phyloP scores from a whole-genome alignment of 2,329 filamentous ascomycete species.

The Penicillium sp. region DNA sequence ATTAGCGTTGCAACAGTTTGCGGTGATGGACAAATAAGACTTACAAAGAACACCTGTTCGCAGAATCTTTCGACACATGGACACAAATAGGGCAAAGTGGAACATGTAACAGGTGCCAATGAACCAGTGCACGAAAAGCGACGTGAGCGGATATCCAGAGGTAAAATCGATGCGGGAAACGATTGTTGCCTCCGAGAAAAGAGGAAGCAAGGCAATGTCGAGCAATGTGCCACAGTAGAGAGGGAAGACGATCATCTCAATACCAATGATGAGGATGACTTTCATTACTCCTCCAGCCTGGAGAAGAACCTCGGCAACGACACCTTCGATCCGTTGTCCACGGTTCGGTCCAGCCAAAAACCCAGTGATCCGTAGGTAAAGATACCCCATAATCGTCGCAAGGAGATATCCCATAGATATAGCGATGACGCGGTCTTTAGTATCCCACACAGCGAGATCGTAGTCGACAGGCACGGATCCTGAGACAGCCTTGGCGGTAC shows the following conservation, averaged over 20 bases:
- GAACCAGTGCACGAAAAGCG: slow-evolving; percentile 97
- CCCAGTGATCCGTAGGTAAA: slow-evolving; percentile 74
- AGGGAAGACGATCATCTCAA: slow-evolving; percentile 97
- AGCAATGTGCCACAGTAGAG: slow-evolving; percentile 92
- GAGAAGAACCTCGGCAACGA: slow-evolving; percentile 75
- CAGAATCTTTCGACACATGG: slow-evolving; percentile 98
- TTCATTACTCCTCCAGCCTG: slow-evolving; percentile 98
- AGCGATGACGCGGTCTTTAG: slow-evolving; percentile 68
- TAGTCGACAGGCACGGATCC: slow-evolving; percentile 49
- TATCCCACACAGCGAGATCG: slow-evolving; percentile 66
- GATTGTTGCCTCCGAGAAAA: slow-evolving; percentile 80
- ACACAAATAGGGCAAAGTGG: slow-evolving; percentile 96
- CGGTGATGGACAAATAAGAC: slow-evolving; percentile 33
- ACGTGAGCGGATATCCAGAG: slow-evolving; percentile 76
- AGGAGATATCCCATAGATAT: slow-evolving; percentile 79
- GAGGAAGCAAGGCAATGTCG: slow-evolving; percentile 80
- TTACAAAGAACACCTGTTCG: slow-evolving; percentile 87
- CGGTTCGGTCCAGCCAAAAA: slow-evolving; percentile 62
- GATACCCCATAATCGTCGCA: slow-evolving; percentile 68
- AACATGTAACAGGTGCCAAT: slow-evolving; percentile 99
- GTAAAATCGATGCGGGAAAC: slow-evolving; percentile 77
- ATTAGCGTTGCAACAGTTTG: neutral
- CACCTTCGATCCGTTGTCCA: slow-evolving; percentile 64
- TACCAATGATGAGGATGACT: slow-evolving; percentile 96
- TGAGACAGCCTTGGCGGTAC: slow-evolving; percentile 17